These are phyloP conservation scores for Solanum hybrid DNA, from an alignment of 305 asterid genomes.

Conservation along the genomic window DNA sequence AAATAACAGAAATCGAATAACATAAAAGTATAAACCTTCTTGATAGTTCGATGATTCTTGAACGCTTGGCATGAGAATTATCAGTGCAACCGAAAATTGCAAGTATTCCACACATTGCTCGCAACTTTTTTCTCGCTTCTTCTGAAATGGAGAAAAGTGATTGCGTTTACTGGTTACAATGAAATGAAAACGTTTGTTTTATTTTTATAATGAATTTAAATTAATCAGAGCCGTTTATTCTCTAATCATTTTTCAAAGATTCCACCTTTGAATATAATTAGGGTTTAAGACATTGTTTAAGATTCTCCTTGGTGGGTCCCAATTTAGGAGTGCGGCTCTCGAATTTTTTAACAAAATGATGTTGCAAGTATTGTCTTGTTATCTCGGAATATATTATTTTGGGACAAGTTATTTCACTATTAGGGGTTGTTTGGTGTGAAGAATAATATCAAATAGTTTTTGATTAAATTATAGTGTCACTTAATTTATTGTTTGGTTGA, in stretches of 20 bases:
- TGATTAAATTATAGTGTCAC: no score
- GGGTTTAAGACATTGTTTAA: slow-evolving; percentile 36
- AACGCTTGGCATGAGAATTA: slow-evolving; percentile 68
- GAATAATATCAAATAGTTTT: no score
- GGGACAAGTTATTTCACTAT: not conserved
- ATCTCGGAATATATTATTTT: no score
- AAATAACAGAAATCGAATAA: not conserved
- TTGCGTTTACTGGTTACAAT: slow-evolving; percentile 17
- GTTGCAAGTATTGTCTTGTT: not conserved
- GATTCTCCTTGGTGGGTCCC: slow-evolving; percentile 30
- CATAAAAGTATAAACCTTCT: slow-evolving; percentile 46
- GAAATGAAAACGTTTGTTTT: slow-evolving; percentile 14
- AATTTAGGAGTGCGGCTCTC: not conserved
- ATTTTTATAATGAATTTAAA: not conserved
- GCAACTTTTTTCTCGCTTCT: not conserved
- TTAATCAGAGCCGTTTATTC: slow-evolving; percentile 32
- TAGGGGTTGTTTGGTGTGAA: not conserved
- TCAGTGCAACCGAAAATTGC: slow-evolving; percentile 91
- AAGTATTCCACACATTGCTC: slow-evolving; percentile 90
- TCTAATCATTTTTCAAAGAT: slow-evolving; percentile 24
- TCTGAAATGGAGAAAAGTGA: not conserved
- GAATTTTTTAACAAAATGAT: not conserved
- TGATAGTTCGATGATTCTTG: slow-evolving; percentile 86
- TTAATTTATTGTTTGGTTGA: no score
- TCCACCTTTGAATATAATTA: slow-evolving; percentile 21